These are phyloP conservation scores for Trypanosoma avium DNA, from an alignment of 208 protist genomes.

Conservation along the genomic window DNA sequence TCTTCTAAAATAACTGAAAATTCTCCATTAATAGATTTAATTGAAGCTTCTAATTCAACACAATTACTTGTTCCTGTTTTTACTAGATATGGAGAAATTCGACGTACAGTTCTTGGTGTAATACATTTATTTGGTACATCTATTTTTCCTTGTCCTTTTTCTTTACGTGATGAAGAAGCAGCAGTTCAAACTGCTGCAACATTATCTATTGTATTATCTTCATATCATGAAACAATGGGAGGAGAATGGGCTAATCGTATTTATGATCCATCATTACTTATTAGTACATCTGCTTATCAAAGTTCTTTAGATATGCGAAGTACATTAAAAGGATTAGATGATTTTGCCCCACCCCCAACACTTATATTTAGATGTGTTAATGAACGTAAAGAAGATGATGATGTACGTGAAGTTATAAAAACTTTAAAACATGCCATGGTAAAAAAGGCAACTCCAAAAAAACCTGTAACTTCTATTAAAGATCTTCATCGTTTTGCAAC, in stretches of 20 bases:
- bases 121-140: conserved; percentile 82
- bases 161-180: conserved; percentile 75
- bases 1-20: conserved; percentile 29
- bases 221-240: conserved; percentile 82
- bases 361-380: conserved; percentile 75
- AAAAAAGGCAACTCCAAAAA: conserved; percentile 36
- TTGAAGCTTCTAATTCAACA: conserved; percentile 68
- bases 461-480: conserved; percentile 50
- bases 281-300: conserved; percentile 60
- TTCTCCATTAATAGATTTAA: conserved; percentile 63
- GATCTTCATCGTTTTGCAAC: conserved; percentile 69
- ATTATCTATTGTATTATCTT: conserved; percentile 78
- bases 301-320: conserved; percentile 67
- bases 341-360: conserved; percentile 62
- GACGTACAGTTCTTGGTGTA: conserved; percentile 53
- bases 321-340: conserved; percentile 77
- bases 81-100: conserved; percentile 47
- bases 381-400: conserved; percentile 49
- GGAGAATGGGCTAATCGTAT: conserved; percentile 86
- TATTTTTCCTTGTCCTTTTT: conserved; percentile 75
- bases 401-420: conserved; percentile 66
- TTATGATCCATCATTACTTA: conserved; percentile 65
- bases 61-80: conserved; percentile 82
- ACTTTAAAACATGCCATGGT: conserved; percentile 47
- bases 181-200: conserved; percentile 65